Evolutionary conservation across 805 yeast species (phyloP).

Genomic region (Zygosaccharomyces bailii): DNA sequence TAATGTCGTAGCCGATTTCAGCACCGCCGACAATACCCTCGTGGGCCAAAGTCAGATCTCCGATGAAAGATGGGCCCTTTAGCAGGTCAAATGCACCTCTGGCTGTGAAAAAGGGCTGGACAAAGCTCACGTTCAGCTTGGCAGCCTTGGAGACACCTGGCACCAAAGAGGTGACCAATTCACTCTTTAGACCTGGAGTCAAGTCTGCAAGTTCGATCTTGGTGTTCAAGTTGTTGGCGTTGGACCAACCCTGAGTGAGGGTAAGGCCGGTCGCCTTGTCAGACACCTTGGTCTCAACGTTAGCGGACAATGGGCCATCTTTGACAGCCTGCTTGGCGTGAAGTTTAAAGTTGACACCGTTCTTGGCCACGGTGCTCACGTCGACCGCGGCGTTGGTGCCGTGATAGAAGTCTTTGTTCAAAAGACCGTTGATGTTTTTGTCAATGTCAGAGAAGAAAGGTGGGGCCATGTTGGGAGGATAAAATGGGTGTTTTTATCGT

Average conservation of each 20-base stretch:
- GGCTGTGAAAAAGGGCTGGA: slow-evolving; percentile 89
- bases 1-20: slow-evolving; percentile 93
- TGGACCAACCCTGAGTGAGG: slow-evolving; percentile 97
- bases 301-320: slow-evolving; percentile 80
- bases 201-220: slow-evolving; percentile 89
- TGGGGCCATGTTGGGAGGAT: slow-evolving; percentile 55
- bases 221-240: slow-evolving; percentile 86
- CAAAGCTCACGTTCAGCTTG: slow-evolving; percentile 84
- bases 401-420: slow-evolving; percentile 92
- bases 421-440: slow-evolving; percentile 85
- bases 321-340: slow-evolving; percentile 82
- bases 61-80: slow-evolving; percentile 93
- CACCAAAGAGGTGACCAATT: slow-evolving; percentile 78
- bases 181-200: slow-evolving; percentile 93
- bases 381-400: slow-evolving; percentile 81
- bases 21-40: slow-evolving; percentile 97
- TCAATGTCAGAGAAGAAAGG: slow-evolving; percentile 92
- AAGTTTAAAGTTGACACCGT: slow-evolving; percentile 91
- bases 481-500: background rate
- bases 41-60: slow-evolving; percentile 92
- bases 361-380: slow-evolving; percentile 90
- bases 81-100: slow-evolving; percentile 92
- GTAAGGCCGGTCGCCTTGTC: slow-evolving; percentile 92
- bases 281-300: slow-evolving; percentile 84
- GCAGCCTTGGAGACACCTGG: slow-evolving; percentile 87